Evolutionary conservation across 2,329 filamentous ascomycete species (phyloP), one percentile per base, ranked within the genome.

Genomic region (Penicillium verrucosum): DNA sequence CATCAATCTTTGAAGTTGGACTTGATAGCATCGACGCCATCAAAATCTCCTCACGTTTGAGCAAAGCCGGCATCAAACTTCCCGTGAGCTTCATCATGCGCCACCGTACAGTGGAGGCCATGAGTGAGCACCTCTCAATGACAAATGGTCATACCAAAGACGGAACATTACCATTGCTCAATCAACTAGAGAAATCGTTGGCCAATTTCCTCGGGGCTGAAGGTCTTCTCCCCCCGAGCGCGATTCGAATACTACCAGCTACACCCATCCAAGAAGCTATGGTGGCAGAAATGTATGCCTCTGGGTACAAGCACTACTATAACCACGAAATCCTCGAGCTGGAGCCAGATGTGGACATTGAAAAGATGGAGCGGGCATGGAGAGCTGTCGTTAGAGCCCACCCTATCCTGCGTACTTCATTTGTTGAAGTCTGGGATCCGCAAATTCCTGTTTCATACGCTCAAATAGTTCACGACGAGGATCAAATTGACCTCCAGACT

Each of bases 21-120:
- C 81, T 97, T 7, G 93, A 97, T 76, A 96, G 92, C 67, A 95
- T 97, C 56, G 92, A 97, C 72, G 84, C 89, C 1, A 93, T 97
- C 71, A 95, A 91, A 65, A 77, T 97, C 0, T 88, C 89, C 0
- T 86, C 90, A 0, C 82, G 85, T 51, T 78, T 96, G 2, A 88
- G 83, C 60, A 82, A 81, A 43, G 73, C 75, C 5, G 82, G 81
- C 0, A 75, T 94, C 21, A 69, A 76, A 0, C 70, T 96, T 11
- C 77, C 87, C 0, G 85, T 92, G n/a, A 89, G 90, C 62, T 79
- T 81, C n/a, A 86, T 97, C 23, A 88, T 96, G 81, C 86, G 83
- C 51, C 80, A 80, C 4, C 85, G 89, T 50, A 90, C 83, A 0
- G 86, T 96, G 36, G 70, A 80, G 0, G 82, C 76, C 3, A 89